A percentile compares a stretch with the other conserved stretches of the same genome.
phyloP scores from a whole-genome alignment of 257 asterid species.

The Nicotiana paniculata region DNA sequence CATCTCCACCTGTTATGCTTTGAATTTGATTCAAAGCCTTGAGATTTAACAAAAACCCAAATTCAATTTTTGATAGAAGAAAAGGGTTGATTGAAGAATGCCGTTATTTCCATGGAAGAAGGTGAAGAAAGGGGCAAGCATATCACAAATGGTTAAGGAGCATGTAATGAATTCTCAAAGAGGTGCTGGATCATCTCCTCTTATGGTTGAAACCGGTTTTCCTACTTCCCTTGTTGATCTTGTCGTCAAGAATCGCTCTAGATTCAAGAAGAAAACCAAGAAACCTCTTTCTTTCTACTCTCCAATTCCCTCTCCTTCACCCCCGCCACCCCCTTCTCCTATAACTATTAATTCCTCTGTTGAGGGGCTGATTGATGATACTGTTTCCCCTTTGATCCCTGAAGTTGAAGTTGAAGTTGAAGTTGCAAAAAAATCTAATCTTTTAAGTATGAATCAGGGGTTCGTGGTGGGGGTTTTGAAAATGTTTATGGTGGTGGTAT shows the following conservation, averaged over 20 bases:
- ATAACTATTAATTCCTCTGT: background rate
- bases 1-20: background rate
- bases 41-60: background rate
- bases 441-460: conserved; percentile 18
- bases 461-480: conserved; percentile 34
- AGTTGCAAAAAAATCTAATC: no score
- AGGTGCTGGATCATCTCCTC: conserved; percentile 37
- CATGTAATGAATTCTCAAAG: conserved; percentile 43
- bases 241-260: conserved; percentile 60
- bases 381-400: background rate
- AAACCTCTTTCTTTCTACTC: background rate
- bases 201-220: conserved; percentile 74
- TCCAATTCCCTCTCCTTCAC: conserved; percentile 15
- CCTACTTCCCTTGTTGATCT: conserved; percentile 82
- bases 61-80: background rate
- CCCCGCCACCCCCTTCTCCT: conserved; percentile 2
- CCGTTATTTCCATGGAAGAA: conserved; percentile 64
- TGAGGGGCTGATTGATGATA: background rate
- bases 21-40: background rate
- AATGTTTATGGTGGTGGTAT: conserved; percentile 43
- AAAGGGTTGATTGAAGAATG: conserved; percentile 16
- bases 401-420: background rate
- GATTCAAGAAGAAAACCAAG: conserved; percentile 31
- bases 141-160: conserved; percentile 58
- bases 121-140: conserved; percentile 31